These are phyloP conservation scores for Cladophialophora bantiana DNA, from an alignment of 2,329 filamentous ascomycete species.

Conservation along the genomic window DNA sequence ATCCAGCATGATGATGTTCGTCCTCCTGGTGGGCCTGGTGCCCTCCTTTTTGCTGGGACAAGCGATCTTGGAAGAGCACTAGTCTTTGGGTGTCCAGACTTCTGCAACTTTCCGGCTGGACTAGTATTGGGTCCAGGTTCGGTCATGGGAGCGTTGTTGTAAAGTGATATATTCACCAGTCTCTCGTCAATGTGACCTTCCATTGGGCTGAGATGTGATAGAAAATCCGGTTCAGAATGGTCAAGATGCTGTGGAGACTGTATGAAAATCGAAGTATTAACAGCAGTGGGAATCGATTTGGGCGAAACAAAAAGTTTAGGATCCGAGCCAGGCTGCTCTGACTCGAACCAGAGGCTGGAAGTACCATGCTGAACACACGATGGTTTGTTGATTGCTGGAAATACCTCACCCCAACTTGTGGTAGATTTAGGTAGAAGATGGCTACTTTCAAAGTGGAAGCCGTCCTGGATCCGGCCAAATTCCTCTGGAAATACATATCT, in stretches of 20 bases:
- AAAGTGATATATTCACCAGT: conserved; percentile 26
- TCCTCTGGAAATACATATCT: conserved; percentile 27
- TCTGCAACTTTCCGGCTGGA: not conserved
- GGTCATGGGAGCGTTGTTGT: conserved; percentile 31
- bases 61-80: not conserved
- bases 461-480: conserved; percentile 17
- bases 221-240: conserved; percentile 34
- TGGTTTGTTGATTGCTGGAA: not conserved
- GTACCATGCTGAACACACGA: not conserved
- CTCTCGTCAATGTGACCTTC: conserved; percentile 34
- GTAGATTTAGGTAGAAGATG: not conserved
- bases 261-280: conserved; percentile 1
- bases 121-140: conserved; percentile 8
- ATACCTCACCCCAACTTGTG: not conserved
- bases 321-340: not conserved
- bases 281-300: not conserved
- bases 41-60: not conserved
- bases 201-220: conserved; percentile 36
- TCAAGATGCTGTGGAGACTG: too few relatives aligned
- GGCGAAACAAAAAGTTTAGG: not conserved
- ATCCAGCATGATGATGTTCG: not conserved
- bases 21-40: not conserved
- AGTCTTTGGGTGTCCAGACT: not conserved
- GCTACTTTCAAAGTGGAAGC: conserved; percentile 13
- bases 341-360: not conserved